A percentile compares a stretch with the other conserved stretches of the same genome.
These are phyloP conservation scores for Gracilaria domingensis DNA, from an alignment of 23 red algal species.

Conservation along the genomic window DNA sequence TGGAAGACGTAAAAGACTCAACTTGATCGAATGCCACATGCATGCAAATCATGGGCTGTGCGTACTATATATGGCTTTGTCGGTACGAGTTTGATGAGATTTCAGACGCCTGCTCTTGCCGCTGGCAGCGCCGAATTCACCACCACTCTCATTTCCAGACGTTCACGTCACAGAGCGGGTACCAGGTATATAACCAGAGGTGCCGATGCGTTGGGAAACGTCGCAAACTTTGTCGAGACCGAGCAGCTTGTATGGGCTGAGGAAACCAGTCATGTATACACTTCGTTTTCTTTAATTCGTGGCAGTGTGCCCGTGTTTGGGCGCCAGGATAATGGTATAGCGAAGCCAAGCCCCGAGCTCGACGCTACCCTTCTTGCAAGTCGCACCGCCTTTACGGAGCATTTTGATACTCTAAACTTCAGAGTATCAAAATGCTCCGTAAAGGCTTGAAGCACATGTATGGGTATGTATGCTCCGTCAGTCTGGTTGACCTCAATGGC, in stretches of 20 bases:
- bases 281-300: conserved; percentile 84
- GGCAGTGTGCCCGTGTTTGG: conserved; percentile 97
- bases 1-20: too few relatives aligned
- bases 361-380: conserved; percentile 68
- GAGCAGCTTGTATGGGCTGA: conserved; percentile 90
- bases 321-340: conserved; percentile 97
- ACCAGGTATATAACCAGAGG: conserved; percentile 90
- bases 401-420: conserved; percentile 90
- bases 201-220: conserved; percentile 88
- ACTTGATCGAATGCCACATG: conserved; percentile 27
- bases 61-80: conserved; percentile 86
- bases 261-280: conserved; percentile 28
- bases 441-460: conserved; percentile 67
- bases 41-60: conserved; percentile 61
- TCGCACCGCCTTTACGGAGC: conserved; percentile 76
- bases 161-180: conserved; percentile 83
- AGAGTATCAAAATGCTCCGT: too few relatives aligned
- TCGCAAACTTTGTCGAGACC: conserved; percentile 98
- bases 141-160: conserved; percentile 77
- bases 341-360: conserved; percentile 89
- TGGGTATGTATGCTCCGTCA: conserved; percentile 80
- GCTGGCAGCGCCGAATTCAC: conserved; percentile 52
- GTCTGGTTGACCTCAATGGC: conserved; percentile 89
- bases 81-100: conserved; percentile 65
- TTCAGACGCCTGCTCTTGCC: conserved; percentile 39